Conservation (phyloP, 2,329 filamentous ascomycete species). For the Raffaelea arxii region DNA sequence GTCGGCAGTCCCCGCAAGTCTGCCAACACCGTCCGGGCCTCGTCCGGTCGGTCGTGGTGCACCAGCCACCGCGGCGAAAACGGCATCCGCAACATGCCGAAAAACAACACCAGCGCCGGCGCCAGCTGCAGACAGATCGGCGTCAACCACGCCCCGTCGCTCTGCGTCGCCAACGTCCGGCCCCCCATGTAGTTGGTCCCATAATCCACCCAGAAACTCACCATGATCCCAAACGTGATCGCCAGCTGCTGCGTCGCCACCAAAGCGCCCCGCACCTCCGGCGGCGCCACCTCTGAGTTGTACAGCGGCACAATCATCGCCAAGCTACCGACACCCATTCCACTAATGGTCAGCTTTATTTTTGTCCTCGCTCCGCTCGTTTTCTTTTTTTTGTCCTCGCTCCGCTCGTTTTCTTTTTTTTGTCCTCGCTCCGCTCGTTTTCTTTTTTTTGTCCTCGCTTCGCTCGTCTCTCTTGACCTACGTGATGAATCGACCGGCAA, state of each 20-base stretch:
- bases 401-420: no score
- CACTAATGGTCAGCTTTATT: no score
- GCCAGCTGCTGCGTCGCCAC: conserved; percentile 41
- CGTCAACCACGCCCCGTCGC: conserved; percentile 62
- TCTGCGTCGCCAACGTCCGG: conserved; percentile 36
- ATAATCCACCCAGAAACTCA: conserved; percentile 55
- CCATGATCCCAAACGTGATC: conserved; percentile 54
- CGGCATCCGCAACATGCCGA: conserved; percentile 71
- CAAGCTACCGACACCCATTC: conserved; percentile 59
- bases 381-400: no score
- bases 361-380: no score
- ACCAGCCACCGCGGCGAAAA: conserved; percentile 69
- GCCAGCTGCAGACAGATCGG: conserved; percentile 63
- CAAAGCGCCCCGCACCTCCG: conserved; percentile 36
- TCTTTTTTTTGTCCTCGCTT: no score
- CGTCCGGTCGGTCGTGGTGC: conserved; percentile 58
- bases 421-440: no score
- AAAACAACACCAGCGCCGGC: conserved; percentile 55
- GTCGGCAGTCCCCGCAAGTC: conserved; percentile 50
- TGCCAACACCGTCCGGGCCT: conserved; percentile 55
- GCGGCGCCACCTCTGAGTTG: conserved; percentile 38
- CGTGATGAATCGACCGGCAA: conserved; percentile 66
- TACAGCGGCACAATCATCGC: conserved; percentile 49
- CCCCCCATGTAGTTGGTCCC: conserved; percentile 59
- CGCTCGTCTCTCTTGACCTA: no score